Conservation (phyloP, 306 rosid genomes). For the Prunus mongolica region DNA sequence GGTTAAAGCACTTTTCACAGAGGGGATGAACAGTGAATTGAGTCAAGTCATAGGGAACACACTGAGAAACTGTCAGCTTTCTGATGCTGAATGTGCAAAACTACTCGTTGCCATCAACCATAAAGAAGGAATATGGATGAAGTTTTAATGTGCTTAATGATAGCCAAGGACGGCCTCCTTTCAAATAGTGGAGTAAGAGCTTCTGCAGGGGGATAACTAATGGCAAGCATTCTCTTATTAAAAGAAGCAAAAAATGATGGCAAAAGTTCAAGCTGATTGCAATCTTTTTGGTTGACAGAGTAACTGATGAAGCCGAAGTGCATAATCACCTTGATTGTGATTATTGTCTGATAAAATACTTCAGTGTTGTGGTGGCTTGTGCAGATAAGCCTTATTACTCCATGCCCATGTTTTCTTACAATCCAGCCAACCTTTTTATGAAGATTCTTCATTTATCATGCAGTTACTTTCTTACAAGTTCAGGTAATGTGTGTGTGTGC, state of each 20-base stretch:
- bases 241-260: neutral
- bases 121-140: constrained; percentile 85
- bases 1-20: constrained; percentile 51
- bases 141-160: constrained; percentile 59
- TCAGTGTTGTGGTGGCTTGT: no score
- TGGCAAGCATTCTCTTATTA: no score
- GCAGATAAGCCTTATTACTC: no score
- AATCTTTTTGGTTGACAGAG: no score
- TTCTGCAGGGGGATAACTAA: constrained; percentile 11
- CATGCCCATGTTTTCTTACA: no score
- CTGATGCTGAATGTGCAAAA: constrained; percentile 71
- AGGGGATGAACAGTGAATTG: constrained; percentile 63
- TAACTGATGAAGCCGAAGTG: no score
- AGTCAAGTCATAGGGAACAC: constrained; percentile 44
- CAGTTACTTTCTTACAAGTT: no score
- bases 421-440: no score
- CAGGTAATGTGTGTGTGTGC: no score
- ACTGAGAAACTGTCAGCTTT: constrained; percentile 54
- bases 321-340: no score
- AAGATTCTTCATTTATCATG: no score
- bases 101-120: constrained; percentile 65
- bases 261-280: neutral
- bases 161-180: constrained; percentile 84
- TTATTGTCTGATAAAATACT: no score
- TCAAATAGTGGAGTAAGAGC: constrained; percentile 23